Base-by-base conservation (phyloP, 495 filamentous ascomycete species). In the Jackrogersella minutella region DNA sequence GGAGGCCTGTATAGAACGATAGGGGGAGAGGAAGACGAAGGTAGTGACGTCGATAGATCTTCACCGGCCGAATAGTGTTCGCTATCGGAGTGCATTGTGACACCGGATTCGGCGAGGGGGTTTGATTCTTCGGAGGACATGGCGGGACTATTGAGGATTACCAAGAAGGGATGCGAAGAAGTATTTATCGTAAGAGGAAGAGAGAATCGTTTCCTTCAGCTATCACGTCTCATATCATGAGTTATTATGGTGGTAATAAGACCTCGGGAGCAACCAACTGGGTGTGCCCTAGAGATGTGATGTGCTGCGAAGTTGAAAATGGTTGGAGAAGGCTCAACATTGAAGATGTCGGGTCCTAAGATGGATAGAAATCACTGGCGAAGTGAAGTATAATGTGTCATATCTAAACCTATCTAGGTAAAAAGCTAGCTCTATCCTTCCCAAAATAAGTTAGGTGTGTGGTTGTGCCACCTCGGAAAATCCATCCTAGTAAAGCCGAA, bases 1-100 rank as follows among this genome's bases (percentile, higher is more conserved):
- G 96, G 93, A 13, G 93, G 91, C 30, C 88, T 85, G 83, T 98
- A 99, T 30, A 98, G 83, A 26, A 98, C 88, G 65, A 99, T 77
- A 14, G 90, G 91, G 2, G 91, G 87, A 46, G 87, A 88, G 1
- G 88, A 87, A 0, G 87, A 87, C 2, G 89, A 90, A 0, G 85
- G 80, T 9, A 85, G 85, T 14, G 85, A 86, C 21, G 76, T 70
- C 10, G 85, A 86, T 37, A 90, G 80, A 62, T 91, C 84, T 63
- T 88, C 82, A 76, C 83, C 87, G 49, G 85, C 86, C 13, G 90
- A 91, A 75, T 96, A 97, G 77, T 91, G 93, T 78, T 96, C 92
- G 80, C 88, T 93, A 82, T 96, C 92, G 33, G 90, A 94, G 54
- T 85, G 92, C 69, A 93, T 90, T n/a, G 91, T 97, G 74, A 94